Conservation (phyloP, 345 rosid species). For the Dipteronia dyeriana region DNA sequence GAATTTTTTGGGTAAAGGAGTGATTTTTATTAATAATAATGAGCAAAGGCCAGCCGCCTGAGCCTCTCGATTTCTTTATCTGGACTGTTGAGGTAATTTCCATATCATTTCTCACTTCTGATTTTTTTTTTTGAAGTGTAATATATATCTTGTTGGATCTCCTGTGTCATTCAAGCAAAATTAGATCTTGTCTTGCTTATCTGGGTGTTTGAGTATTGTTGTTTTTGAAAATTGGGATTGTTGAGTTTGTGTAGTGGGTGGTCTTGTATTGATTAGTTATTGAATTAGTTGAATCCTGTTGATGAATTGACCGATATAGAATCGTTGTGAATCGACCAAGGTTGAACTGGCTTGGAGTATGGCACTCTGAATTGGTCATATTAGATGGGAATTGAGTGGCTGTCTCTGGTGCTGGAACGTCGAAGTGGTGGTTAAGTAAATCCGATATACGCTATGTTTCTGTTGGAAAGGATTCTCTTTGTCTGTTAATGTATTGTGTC, state of each 20-base stretch:
- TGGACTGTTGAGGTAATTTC: conserved; percentile 91
- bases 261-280: not conserved
- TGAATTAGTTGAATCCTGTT: not conserved
- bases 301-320: not conserved
- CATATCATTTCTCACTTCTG: not conserved
- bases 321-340: not conserved
- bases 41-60: conserved; percentile 81
- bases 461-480: not conserved
- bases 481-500: not conserved
- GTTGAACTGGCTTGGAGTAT: not conserved
- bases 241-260: not conserved
- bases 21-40: conserved; percentile 29
- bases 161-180: not conserved
- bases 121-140: not conserved
- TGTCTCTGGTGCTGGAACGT: not conserved
- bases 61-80: conserved; percentile 99
- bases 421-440: not conserved
- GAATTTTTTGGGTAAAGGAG: conserved; percentile 18
- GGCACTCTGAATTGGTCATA: not conserved
- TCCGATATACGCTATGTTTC: not conserved
- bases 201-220: not conserved
- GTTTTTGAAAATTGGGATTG: not conserved
- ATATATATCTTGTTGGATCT: not conserved
- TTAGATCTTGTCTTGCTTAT: conserved; percentile 6
- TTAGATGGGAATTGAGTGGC: not conserved